Conservation (phyloP, 2,329 filamentous ascomycete genomes). For the Geosmithia flava region DNA sequence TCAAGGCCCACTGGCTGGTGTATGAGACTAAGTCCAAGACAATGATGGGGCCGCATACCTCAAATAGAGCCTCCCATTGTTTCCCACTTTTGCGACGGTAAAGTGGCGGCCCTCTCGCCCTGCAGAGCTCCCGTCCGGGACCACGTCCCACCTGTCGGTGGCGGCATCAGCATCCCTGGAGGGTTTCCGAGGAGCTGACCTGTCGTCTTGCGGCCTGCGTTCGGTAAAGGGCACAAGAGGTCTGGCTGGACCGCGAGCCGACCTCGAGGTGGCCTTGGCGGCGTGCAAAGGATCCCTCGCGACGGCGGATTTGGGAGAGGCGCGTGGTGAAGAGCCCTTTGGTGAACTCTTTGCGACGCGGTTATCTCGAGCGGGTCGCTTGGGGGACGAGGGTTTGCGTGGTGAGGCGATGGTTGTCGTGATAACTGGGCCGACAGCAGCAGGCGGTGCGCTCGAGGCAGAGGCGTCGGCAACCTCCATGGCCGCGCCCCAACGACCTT, state of each 20-base stretch:
- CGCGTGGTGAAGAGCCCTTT: background rate
- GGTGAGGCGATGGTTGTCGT: conserved; percentile 1
- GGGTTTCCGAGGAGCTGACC: conserved; percentile 12
- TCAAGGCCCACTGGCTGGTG: background rate
- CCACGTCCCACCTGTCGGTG: conserved; percentile 39
- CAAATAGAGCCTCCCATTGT: conserved; percentile 72
- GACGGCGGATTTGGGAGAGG: conserved; percentile 1
- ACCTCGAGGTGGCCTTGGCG: background rate
- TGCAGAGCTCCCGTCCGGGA: conserved; percentile 47
- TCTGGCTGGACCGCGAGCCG: background rate
- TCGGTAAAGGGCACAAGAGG: conserved; percentile 34
- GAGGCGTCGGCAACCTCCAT: conserved; percentile 10
- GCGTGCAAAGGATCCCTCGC: background rate
- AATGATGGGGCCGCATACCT: conserved; percentile 41
- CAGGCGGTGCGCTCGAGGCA: conserved; percentile 2
- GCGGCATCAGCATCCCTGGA: conserved; percentile 37
- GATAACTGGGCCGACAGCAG: conserved; percentile 5
- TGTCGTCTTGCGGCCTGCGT: conserved; percentile 25
- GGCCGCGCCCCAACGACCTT: conserved; percentile 2
- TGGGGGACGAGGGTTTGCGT: conserved; percentile 2
- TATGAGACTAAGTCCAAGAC: background rate
- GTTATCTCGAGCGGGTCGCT: background rate
- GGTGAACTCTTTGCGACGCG: too few species aligned
- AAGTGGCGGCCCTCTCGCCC: conserved; percentile 60
- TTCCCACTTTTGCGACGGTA: conserved; percentile 69